Evolutionary conservation across 164 flowering plant species (phyloP), one percentile per base, ranked within the genome.

Genomic region (Piper betle): DNA sequence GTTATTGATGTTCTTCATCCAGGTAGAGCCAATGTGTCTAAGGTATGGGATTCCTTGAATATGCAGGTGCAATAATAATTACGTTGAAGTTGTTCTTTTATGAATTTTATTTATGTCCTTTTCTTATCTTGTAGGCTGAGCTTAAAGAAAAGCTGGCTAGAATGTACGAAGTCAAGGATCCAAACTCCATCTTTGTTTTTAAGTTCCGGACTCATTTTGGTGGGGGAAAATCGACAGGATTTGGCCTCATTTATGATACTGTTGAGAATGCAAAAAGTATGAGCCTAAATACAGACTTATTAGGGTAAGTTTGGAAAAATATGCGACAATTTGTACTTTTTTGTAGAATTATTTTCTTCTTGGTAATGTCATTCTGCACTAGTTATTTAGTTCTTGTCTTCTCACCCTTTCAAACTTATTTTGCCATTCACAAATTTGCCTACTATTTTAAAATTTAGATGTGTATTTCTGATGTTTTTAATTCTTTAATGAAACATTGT

Each of bases 281-380:
- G 90, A 84, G 71, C 90, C 90, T 17, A 84, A 84, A 68, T 82
- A 81, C 74, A 78, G 90, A 71, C 83, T 84, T 19, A 80, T 84
- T 71, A 77, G 90, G 85, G 90, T 84, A 79, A 77, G 33, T 25
- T 2, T 25, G 33, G 33, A 25, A 25, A 25, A 25, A 25, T 25
- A 25, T 25, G 33, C 33, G 1, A 25, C 33, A 25, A 25, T 25
- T 25, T 25, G 39, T 7, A 38, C 38, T 2, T 60, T 40, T 6
- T 37, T 1, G 12, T 41, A 3, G 33, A 25, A 25, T 25, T 40
- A 1, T n/a, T n/a, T 11, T 1, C 42, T n/a, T 4, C 43, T 42
- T 58, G 16, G 6, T 20, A 3, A 12, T 58, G 42, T 0, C 3
- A 10, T 58, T 58, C 15, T 4, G 3, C 2, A 37, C n/a, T 4